Conservation (phyloP, 192 early-diverging fungal species). For the Coemansia sp. region DNA sequence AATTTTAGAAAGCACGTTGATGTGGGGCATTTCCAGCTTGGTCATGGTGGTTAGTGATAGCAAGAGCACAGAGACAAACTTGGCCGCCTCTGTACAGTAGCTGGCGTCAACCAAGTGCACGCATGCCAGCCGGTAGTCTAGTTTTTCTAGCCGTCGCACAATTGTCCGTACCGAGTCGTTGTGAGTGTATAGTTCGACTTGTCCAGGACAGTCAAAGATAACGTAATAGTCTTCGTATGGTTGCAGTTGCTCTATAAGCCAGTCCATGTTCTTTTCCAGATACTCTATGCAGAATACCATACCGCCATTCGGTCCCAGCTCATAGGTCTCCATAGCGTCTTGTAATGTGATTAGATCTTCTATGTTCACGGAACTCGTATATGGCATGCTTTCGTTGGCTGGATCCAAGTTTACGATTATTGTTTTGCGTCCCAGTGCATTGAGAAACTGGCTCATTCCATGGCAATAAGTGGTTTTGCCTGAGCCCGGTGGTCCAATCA, state of each 20-base stretch:
- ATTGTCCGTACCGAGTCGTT: slow-evolving; percentile 79
- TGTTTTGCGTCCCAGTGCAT: slow-evolving; percentile 71
- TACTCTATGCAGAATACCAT: slow-evolving; percentile 97
- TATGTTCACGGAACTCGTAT: slow-evolving; percentile 79
- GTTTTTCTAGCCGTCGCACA: slow-evolving; percentile 65
- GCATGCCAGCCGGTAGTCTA: slow-evolving; percentile 64
- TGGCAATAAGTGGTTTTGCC: slow-evolving; percentile 96
- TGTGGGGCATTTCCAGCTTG: slow-evolving; percentile 89
- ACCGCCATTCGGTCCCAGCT: slow-evolving; percentile 93
- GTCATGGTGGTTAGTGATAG: slow-evolving; percentile 91
- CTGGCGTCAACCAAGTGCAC: slow-evolving; percentile 90
- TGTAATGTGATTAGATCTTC: slow-evolving; percentile 88
- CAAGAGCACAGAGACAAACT: slow-evolving; percentile 89
- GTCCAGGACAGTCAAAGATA: slow-evolving; percentile 95
- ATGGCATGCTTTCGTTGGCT: slow-evolving; percentile 87
- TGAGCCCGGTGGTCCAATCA: slow-evolving; percentile 91
- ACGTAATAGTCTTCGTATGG: slow-evolving; percentile 65
- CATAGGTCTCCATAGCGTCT: slow-evolving; percentile 87
- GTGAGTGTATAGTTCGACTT: slow-evolving; percentile 98
- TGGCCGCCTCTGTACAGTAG: slow-evolving; percentile 87
- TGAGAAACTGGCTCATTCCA: slow-evolving; percentile 85
- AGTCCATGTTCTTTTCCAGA: slow-evolving; percentile 86
- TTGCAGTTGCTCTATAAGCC: slow-evolving; percentile 77
- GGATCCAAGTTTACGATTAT: slow-evolving; percentile 97
- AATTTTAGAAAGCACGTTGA: slow-evolving; percentile 96